phyloP scores from a whole-genome alignment of 768 basidiomycete genomes.

The Steccherinum ochraceum region DNA sequence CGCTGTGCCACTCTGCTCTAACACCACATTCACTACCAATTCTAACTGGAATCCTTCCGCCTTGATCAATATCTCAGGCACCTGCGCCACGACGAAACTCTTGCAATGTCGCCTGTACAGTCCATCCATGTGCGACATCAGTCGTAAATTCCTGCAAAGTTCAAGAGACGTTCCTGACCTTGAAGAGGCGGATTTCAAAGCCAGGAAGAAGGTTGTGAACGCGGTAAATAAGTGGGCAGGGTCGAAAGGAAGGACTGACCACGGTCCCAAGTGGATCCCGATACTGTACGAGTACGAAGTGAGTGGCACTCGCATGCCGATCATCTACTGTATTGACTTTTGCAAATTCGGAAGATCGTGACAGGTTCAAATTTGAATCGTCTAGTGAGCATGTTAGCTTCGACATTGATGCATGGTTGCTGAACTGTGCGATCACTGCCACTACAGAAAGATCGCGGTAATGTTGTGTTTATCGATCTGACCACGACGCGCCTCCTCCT shows the following conservation, averaged over 20 bases:
- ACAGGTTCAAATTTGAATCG: conserved; percentile 20
- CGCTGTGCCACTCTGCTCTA: no score
- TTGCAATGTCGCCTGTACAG: conserved; percentile 25
- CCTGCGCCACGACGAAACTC: conserved; percentile 25
- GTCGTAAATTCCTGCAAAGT: conserved; percentile 19
- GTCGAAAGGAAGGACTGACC: neutral
- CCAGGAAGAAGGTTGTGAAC: conserved; percentile 22
- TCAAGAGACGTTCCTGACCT: conserved; percentile 21
- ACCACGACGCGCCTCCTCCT: conserved; percentile 23
- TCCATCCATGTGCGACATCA: conserved; percentile 21
- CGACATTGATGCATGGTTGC: no score
- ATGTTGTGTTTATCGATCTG: conserved; percentile 23
- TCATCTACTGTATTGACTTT: neutral
- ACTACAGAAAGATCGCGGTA: conserved; percentile 29
- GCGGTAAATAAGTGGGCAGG: conserved; percentile 18
- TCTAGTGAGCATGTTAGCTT: neutral
- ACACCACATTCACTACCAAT: no score
- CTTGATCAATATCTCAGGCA: conserved; percentile 22
- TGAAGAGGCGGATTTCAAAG: conserved; percentile 18
- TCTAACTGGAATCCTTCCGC: neutral
- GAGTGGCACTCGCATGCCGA: neutral
- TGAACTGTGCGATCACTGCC: no score
- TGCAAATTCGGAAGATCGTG: conserved; percentile 13
- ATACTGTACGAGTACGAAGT: conserved; percentile 30
- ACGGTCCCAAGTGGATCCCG: conserved; percentile 20